phyloP scores from a whole-genome alignment of 1,284 basidiomycete genomes.

The Marasmius fiardii region DNA sequence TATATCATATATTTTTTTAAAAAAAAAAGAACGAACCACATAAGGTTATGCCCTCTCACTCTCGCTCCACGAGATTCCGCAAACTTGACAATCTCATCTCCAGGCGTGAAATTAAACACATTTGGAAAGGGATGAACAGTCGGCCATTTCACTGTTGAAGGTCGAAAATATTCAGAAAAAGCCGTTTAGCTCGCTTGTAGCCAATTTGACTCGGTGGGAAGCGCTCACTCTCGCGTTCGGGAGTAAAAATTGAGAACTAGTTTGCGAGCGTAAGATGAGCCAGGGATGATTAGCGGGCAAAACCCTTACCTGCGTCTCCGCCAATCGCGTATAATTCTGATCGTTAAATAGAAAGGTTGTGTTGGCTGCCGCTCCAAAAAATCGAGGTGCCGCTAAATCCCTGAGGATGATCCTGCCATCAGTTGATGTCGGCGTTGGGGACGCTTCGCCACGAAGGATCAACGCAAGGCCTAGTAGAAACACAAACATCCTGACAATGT shows the following conservation, averaged over 20 bases:
- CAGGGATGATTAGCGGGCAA: too few species aligned
- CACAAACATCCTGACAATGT: too few species aligned
- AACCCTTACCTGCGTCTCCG: background rate
- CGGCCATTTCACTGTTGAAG: slow-evolving; percentile 34
- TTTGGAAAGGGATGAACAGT: slow-evolving; percentile 49
- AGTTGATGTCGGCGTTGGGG: too few species aligned
- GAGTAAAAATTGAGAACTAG: slow-evolving; percentile 2
- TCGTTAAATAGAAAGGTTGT: background rate
- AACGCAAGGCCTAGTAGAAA: too few species aligned
- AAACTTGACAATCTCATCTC: slow-evolving; percentile 42
- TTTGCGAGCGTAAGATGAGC: background rate
- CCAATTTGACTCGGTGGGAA: too few species aligned
- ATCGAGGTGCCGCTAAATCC: background rate
- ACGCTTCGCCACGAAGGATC: too few species aligned
- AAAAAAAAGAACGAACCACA: slow-evolving; percentile 8
- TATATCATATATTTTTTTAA: too few species aligned
- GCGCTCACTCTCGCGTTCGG: background rate
- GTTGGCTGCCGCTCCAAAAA: background rate
- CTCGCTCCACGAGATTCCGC: slow-evolving; percentile 40
- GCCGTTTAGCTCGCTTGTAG: too few species aligned
- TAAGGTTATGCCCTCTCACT: slow-evolving; percentile 29
- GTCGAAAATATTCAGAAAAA: too few species aligned
- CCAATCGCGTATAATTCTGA: background rate
- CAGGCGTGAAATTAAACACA: slow-evolving; percentile 42
- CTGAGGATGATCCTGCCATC: too few species aligned